These are phyloP conservation scores for Teunomyces kruisii DNA, from an alignment of 805 yeast genomes.

Conservation along the genomic window DNA sequence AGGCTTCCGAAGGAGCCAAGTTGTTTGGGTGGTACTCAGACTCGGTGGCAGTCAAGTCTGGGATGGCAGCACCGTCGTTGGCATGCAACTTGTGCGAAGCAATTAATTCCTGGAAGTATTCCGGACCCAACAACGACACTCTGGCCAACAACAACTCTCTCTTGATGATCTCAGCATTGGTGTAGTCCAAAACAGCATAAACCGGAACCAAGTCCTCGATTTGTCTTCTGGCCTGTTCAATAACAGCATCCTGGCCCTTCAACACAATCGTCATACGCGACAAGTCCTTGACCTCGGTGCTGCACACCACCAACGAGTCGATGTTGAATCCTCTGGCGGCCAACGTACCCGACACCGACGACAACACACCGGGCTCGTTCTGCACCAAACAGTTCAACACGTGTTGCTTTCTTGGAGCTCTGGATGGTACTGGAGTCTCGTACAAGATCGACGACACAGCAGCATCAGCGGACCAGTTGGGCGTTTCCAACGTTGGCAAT, in stretches of 20 bases:
- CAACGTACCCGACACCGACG: conserved; percentile 88
- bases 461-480: conserved; percentile 93
- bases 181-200: conserved; percentile 94
- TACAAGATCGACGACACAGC: conserved; percentile 94
- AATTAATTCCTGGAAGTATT: conserved; percentile 91
- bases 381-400: conserved; percentile 96
- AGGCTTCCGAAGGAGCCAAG: conserved; percentile 85
- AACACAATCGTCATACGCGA: conserved; percentile 96
- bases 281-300: conserved; percentile 92
- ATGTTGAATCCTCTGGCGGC: conserved; percentile 99
- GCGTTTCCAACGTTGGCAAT: conserved; percentile 89
- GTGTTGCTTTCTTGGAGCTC: conserved; percentile 72
- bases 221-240: conserved; percentile 97
- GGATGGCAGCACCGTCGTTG: conserved; percentile 39
- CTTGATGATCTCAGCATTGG: conserved; percentile 83
- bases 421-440: conserved; percentile 75
- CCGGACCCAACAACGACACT: conserved; percentile 94
- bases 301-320: conserved; percentile 94
- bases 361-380: conserved; percentile 97
- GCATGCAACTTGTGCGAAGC: conserved; percentile 69
- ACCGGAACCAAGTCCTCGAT: conserved; percentile 97
- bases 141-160: conserved; percentile 91
- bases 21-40: conserved; percentile 81
- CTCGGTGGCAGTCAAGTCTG: conserved; percentile 44
- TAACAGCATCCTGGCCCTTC: conserved; percentile 91